phyloP scores from a whole-genome alignment of 169 alveolate species.

The Eimeria acervulina region DNA sequence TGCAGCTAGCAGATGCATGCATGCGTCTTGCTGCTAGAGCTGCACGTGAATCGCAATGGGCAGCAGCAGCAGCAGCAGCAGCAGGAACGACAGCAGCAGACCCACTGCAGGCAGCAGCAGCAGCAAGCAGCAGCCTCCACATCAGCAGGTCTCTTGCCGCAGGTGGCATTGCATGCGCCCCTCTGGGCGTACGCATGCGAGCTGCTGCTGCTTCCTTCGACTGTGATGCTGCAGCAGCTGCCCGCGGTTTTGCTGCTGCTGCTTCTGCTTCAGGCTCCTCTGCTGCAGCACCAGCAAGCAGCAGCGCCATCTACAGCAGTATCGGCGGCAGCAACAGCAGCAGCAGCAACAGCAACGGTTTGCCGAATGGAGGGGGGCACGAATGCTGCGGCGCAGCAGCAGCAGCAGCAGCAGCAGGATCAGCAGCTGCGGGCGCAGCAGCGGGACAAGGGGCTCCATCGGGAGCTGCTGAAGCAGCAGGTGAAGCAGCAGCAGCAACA shows the following conservation, averaged over 20 bases:
- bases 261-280: not conserved
- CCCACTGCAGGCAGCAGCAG: slow-evolving; percentile 3
- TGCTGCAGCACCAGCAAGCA: too few relatives aligned
- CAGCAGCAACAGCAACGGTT: too few relatives aligned
- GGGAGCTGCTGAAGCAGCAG: too few relatives aligned
- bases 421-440: too few relatives aligned
- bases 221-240: slow-evolving; percentile 53
- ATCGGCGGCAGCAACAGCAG: too few relatives aligned
- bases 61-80: not conserved
- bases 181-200: slow-evolving; percentile 1
- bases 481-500: too few relatives aligned
- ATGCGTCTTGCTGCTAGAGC: slow-evolving; percentile 34
- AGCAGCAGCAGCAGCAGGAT: too few relatives aligned
- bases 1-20: slow-evolving; percentile 12
- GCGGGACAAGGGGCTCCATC: too few relatives aligned
- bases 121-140: slow-evolving; percentile 51
- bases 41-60: not conserved
- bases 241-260: not conserved
- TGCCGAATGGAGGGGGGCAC: too few relatives aligned
- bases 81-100: not conserved
- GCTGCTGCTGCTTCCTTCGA: slow-evolving; percentile 47
- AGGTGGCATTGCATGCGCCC: slow-evolving; percentile 32
- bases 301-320: too few relatives aligned
- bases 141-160: slow-evolving; percentile 25
- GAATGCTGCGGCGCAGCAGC: too few relatives aligned